These are phyloP conservation scores for grape (Vitis vinifera) DNA, from an alignment of 164 flowering plant genomes.

Conservation along the genomic window ASM3070453v1 NC_081811.1:4680001-4680500, in stretches of 20 bases:
- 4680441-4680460: constrained; percentile 10
- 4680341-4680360: constrained; percentile 68
- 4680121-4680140: neutral
- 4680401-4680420: neutral
- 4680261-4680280: constrained; percentile 7
- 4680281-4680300: neutral
- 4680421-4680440: too few relatives aligned
- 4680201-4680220: constrained; percentile 69
- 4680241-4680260: constrained; percentile 41
- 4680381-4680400: constrained; percentile 35
- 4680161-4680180: constrained; percentile 12
- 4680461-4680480: constrained; percentile 92
- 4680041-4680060: too few relatives aligned
- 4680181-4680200: constrained; percentile 72
- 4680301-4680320: neutral
- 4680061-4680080: too few relatives aligned
- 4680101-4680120: too few relatives aligned
- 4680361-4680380: constrained; percentile 81
- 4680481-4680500: constrained; percentile 81
- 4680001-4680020: too few relatives aligned
- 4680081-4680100: too few relatives aligned
- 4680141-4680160: constrained; percentile 12
- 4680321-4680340: constrained; percentile 67
- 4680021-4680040: too few relatives aligned
- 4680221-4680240: constrained; percentile 68